Evolutionary conservation across 2,329 filamentous ascomycete species (phyloP), one percentile per base, ranked within the genome.

Genomic region (Trichoderma sp.): DNA sequence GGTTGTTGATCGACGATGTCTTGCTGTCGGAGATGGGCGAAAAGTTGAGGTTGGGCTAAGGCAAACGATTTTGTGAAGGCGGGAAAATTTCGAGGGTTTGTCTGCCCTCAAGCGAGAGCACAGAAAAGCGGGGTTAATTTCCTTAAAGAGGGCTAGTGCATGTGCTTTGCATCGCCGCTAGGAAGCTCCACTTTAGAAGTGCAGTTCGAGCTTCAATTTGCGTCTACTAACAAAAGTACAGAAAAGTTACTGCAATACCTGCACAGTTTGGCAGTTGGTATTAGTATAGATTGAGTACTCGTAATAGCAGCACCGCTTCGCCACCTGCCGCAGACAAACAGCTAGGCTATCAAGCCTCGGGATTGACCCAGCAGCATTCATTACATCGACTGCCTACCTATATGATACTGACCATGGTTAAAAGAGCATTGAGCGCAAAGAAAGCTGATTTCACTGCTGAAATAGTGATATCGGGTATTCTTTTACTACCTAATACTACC

Each of bases 41-140:
- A 64, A 65, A 60, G 75, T 43, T 73, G 72, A 69, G 70, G 71
- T 74, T 75, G 72, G 71, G 70, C 71, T 68, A 63, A 67, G 62
- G 73, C 69, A 63, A 58, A 70, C 55, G 74, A 74, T 79, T 81
- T 81, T 80, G 79, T 81, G 79, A 79, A 68, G 70, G 72, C 68
- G 53, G 64, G 72, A 78, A 79, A 66, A 79, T 76, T 77, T 79
- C 71, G 77, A 81, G 80, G 81, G 81, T 80, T 81, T 79, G 69
- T 72, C 75, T 80, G 78, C 80, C 80, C 80, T 82, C 74, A 77
- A 77, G 73, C 75, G 75, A 72, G 59, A 14, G 66, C 61, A 70
- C 58, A 11, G 27, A 73, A 74, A 75, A 74, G 73, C 71, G 78
- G 77, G 68, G 21, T 24, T 1, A 0, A 0, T 19, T 52, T 69